Conservation (phyloP, 208 protist species). For the Acanthamoeba polyphaga region DNA sequence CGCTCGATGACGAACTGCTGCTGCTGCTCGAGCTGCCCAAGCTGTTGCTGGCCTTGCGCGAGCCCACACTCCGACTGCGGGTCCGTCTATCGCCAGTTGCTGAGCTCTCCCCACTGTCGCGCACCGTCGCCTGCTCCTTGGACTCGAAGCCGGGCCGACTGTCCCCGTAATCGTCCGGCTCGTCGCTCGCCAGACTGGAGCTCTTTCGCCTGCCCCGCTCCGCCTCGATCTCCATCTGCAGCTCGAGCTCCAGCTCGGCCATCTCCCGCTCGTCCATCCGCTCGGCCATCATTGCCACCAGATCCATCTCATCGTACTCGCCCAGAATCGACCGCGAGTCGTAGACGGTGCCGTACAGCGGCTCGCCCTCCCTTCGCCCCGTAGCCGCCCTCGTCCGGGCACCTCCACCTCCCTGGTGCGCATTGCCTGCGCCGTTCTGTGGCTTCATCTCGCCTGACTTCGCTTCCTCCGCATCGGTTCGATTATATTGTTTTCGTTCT, state of each 20-base stretch:
- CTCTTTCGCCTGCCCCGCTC: not conserved
- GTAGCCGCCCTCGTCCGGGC: not conserved
- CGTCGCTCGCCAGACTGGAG: not conserved
- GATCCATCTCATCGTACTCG: constrained; percentile 50
- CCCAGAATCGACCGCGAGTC: constrained; percentile 17
- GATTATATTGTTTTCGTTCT: not conserved
- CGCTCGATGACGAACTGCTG: constrained; percentile 54
- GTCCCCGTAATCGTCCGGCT: not conserved
- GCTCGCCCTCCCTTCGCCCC: not conserved
- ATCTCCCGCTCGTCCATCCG: constrained; percentile 42
- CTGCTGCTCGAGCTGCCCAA: constrained; percentile 41
- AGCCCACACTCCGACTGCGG: not conserved
- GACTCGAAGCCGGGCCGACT: not conserved
- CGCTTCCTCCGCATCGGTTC: constrained; percentile 12
- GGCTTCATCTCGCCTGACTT: not conserved
- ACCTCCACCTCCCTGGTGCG: not conserved
- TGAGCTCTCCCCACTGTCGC: not conserved
- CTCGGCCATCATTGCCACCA: constrained; percentile 65
- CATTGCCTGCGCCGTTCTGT: not conserved
- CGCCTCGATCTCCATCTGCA: constrained; percentile 58
- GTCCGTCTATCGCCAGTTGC: not conserved
- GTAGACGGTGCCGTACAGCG: not conserved
- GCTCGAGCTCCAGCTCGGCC: constrained; percentile 36
- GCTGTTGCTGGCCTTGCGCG: constrained; percentile 51
- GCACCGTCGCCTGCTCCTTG: not conserved